A percentile compares a stretch with the other conserved stretches of the same genome.
phyloP scores from a whole-genome alignment of 148 eudicot species.

The Dianthus caryophyllus region DNA sequence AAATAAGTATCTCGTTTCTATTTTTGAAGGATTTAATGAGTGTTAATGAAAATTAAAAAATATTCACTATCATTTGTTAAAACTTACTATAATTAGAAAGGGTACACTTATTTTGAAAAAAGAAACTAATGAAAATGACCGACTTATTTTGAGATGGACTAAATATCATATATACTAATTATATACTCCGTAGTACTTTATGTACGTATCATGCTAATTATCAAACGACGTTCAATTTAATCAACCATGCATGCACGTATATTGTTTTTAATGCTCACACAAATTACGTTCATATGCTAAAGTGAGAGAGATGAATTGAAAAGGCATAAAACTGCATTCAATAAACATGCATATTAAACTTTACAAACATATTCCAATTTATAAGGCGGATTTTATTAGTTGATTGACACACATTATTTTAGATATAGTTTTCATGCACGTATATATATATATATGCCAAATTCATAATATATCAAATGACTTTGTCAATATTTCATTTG shows the following conservation, averaged over 20 bases:
- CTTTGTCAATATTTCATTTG: not conserved
- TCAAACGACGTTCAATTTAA: not conserved
- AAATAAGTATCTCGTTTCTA: too few relatives aligned
- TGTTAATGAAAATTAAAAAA: too few relatives aligned
- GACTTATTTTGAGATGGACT: too few relatives aligned
- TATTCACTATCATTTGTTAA: too few relatives aligned
- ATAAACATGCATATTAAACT: not conserved
- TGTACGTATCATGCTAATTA: too few relatives aligned
- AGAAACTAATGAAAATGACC: too few relatives aligned
- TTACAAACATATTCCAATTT: slow-evolving; percentile 7
- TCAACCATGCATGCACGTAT: not conserved
- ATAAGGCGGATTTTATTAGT: not conserved
- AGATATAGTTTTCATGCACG: not conserved
- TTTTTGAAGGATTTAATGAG: too few relatives aligned
- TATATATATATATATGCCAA: not conserved
- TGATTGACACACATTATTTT: not conserved
- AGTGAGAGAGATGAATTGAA: not conserved
- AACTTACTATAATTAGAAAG: too few relatives aligned
- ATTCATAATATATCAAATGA: not conserved
- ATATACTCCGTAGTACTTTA: too few relatives aligned
- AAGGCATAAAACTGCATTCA: not conserved
- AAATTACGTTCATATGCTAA: not conserved
- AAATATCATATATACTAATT: too few relatives aligned
- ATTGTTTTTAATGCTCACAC: slow-evolving; percentile 8
- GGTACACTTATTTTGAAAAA: too few relatives aligned